A percentile compares a stretch with the other conserved stretches of the same genome.
These are phyloP conservation scores for Hypholoma sublateritium DNA, from an alignment of 768 basidiomycete genomes.

Conservation along the genomic window DNA sequence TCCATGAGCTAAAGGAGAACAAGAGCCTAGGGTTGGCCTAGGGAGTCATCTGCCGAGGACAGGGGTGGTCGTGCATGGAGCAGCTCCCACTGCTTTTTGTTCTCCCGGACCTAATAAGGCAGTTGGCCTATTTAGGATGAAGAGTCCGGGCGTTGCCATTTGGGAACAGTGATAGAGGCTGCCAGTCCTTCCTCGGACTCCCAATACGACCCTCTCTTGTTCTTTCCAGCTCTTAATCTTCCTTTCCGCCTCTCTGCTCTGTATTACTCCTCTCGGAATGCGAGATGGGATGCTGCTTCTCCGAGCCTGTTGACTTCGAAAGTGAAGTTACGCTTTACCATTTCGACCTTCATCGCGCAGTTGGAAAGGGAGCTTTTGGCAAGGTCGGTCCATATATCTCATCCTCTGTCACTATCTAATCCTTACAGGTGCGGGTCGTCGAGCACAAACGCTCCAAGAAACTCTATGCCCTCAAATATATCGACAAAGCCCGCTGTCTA, in stretches of 20 bases:
- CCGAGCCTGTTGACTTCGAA: conserved; percentile 84
- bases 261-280: conserved; percentile 30
- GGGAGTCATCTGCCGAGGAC: no score
- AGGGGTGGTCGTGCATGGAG: background rate
- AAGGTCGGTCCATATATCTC: conserved; percentile 58
- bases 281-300: conserved; percentile 65
- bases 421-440: conserved; percentile 84
- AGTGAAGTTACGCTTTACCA: conserved; percentile 89
- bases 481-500: conserved; percentile 92
- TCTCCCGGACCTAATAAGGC: conserved; percentile 1
- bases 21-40: background rate
- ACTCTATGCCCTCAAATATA: conserved; percentile 95
- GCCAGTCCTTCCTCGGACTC: conserved; percentile 11
- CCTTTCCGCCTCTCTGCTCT: conserved; percentile 27
- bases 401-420: conserved; percentile 2
- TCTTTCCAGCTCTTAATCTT: conserved; percentile 34
- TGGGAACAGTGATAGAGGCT: conserved; percentile 14
- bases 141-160: conserved; percentile 21
- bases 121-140: conserved; percentile 21
- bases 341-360: conserved; percentile 92
- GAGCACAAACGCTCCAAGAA: conserved; percentile 93
- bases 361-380: conserved; percentile 97
- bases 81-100: background rate
- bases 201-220: conserved; percentile 38
- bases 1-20: conserved; percentile 32